Percentiles rank a stretch among this genome's conserved stretches.
phyloP scores from a whole-genome alignment of 352 stramenopile genomes.

The Poterioochromonas sp. region DNA sequence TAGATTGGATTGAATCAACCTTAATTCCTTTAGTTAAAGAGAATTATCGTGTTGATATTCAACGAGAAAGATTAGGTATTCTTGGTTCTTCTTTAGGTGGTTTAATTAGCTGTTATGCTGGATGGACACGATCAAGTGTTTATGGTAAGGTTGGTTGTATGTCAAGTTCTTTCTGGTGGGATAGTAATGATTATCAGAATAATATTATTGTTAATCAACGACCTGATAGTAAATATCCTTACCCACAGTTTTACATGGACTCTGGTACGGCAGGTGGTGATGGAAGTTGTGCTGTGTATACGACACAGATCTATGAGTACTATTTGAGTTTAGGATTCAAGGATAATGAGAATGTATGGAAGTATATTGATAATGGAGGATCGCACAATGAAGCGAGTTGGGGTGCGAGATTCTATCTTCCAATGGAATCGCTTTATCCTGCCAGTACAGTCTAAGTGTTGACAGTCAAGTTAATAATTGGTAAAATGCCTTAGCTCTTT shows the following conservation, averaged over 20 bases:
- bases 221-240: not conserved
- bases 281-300: not conserved
- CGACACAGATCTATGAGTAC: not conserved
- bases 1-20: conserved; percentile 21
- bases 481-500: too few species aligned
- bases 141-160: conserved; percentile 26
- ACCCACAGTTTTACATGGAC: conserved; percentile 4
- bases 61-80: conserved; percentile 6
- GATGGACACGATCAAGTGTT: not conserved
- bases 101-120: conserved; percentile 8
- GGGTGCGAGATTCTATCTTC: not conserved
- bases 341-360: not conserved
- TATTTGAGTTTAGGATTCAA: not conserved
- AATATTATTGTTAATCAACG: not conserved
- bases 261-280: conserved; percentile 7
- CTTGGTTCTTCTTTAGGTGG: conserved; percentile 19
- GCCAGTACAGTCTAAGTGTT: not conserved
- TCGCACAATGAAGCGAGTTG: conserved; percentile 1
- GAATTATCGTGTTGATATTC: conserved; percentile 7
- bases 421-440: not conserved
- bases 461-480: too few species aligned
- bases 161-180: conserved; percentile 12
- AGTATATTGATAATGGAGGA: not conserved
- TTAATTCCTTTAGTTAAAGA: not conserved
- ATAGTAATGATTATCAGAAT: conserved; percentile 25